Evolutionary conservation across 805 yeast species (phyloP), one percentile per base, ranked within the genome.

Genomic region (Ogataea allantospora): DNA sequence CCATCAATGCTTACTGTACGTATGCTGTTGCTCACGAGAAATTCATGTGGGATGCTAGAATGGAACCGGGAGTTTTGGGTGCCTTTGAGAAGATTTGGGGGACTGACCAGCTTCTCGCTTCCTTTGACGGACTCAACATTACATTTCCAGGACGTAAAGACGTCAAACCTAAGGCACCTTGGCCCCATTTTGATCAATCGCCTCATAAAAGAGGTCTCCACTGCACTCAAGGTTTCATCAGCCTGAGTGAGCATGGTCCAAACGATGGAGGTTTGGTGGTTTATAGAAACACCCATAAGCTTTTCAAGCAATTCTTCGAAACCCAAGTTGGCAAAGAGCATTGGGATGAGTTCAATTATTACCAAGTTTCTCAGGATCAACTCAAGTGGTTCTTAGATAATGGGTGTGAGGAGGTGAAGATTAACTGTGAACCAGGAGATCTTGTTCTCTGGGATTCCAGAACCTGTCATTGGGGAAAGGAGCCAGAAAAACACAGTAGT

Each of bases 111-210:
- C 38, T 62, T 18, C 33, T 60, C 2, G 64, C 54, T 6, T 55
- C 61, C n/a, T 60, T 59, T 43, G 66, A 60, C 37, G 59, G 55
- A 7, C 35, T 62, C 15, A 62, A 60, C 40, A 39, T 60, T 14
- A 43, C 54, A 6, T 40, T 60, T 11, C 66, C 64, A 7, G 53
- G 32, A 22, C 45, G 42, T 30, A 29, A 34, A 11, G 44, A 50
- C 27, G 36, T 30, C 18, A 27, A 34, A 8, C 22, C 20, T 8
- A 14, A 32, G n/a, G 38, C 13, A 3, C 41, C 50, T 8, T 62
- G 65, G 65, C 62, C 56, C 12, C 66, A 62, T 50, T 53, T 62
- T 16, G 64, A 62, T 37, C 65, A 58, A 36, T 51, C 58, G 13
- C 65, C 65, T 4, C 51, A 34, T 39, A 57, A 59, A 38, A 29